These are phyloP conservation scores for Penicillium sp. DNA, from an alignment of 2,329 filamentous ascomycete genomes.

Conservation along the genomic window DNA sequence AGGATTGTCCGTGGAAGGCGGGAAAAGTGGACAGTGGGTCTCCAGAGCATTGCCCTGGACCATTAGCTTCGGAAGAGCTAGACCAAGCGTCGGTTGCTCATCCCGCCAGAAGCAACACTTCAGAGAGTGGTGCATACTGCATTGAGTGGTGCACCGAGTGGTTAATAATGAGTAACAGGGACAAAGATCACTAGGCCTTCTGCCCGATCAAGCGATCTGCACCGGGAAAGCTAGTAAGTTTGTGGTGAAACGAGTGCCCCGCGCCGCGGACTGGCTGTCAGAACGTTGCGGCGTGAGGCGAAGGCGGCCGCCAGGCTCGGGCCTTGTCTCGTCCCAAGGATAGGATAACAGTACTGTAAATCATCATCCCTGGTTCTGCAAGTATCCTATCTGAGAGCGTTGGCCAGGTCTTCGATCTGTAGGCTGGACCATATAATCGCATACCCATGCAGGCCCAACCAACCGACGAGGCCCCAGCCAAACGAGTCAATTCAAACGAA, in stretches of 20 bases:
- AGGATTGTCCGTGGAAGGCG: slow-evolving; percentile 2
- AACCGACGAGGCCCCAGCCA: not conserved
- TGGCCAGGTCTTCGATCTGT: not conserved
- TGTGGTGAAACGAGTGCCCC: slow-evolving; percentile 21
- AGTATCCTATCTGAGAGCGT: not conserved
- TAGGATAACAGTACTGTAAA: not conserved
- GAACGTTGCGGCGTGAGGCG: not conserved
- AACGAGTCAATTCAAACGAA: not conserved
- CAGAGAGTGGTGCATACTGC: not conserved
- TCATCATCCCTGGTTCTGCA: not conserved
- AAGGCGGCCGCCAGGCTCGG: slow-evolving; percentile 3
- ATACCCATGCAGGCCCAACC: not conserved
- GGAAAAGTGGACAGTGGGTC: slow-evolving; percentile 5
- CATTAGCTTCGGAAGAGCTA: slow-evolving; percentile 1
- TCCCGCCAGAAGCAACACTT: not conserved
- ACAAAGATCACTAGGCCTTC: not conserved
- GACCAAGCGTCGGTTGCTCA: not conserved
- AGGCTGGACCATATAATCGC: not conserved
- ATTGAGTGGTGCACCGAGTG: not conserved
- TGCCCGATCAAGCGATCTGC: slow-evolving; percentile 25
- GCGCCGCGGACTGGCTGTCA: slow-evolving; percentile 3
- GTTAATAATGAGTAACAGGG: not conserved
- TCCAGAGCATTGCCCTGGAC: not conserved
- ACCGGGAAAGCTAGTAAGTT: slow-evolving; percentile 10
- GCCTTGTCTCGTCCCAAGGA: not conserved